Percentiles rank a stretch among this genome's conserved stretches.
Conservation (phyloP, 2,329 filamentous ascomycete species). For the Epichloe hybrida region DNA sequence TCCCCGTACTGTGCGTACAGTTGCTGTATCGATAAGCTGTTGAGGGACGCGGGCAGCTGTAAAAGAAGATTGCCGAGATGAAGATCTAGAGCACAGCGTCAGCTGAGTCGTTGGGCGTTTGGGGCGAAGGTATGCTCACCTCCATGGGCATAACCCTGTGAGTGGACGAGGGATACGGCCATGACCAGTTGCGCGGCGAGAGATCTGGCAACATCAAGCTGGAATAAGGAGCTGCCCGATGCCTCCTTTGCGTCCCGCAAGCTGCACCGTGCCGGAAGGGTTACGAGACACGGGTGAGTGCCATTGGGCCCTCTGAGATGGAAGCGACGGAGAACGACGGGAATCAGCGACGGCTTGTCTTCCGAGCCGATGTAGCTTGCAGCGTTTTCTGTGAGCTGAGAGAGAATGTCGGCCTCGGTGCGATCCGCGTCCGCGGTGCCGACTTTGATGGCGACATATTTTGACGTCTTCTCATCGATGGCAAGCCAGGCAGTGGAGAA, state of each 20-base stretch:
- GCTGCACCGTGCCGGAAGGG: constrained; percentile 14
- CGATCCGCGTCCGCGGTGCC: constrained; percentile 14
- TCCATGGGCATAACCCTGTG: constrained; percentile 7
- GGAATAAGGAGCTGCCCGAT: constrained; percentile 6
- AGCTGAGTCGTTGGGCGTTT: neutral
- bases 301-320: constrained; percentile 4
- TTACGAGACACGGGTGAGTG: constrained; percentile 16
- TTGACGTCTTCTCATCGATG: constrained; percentile 13
- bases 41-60: constrained; percentile 9
- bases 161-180: constrained; percentile 14
- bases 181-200: constrained; percentile 12
- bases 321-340: constrained; percentile 13
- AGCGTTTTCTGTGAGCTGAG: neutral
- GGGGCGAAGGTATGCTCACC: constrained; percentile 4
- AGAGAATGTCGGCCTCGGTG: constrained; percentile 13
- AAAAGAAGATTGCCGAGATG: constrained; percentile 25
- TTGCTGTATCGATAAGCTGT: constrained; percentile 11
- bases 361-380: no score
- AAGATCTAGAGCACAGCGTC: constrained; percentile 12
- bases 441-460: constrained; percentile 22
- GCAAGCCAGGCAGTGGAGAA: constrained; percentile 14
- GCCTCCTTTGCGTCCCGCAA: constrained; percentile 10
- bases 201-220: no score
- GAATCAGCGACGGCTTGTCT: constrained; percentile 6
- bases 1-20: constrained; percentile 14